phyloP scores from a whole-genome alignment of 352 stramenopile genomes.

The Phytophthora sp. region DNA sequence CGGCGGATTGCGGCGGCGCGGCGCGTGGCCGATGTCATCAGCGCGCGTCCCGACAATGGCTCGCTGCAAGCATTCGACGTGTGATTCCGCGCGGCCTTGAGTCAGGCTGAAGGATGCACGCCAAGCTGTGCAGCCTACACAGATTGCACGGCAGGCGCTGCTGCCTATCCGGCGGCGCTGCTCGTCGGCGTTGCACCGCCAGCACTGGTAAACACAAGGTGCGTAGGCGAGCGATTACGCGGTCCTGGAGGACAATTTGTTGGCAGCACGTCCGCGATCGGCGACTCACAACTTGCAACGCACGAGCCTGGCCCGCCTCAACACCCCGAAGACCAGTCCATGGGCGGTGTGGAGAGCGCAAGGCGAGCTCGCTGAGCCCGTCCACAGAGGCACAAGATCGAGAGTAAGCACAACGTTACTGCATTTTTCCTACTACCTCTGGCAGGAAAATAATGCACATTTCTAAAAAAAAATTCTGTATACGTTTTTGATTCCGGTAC shows the following conservation, averaged over 20 bases:
- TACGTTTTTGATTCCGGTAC: background rate
- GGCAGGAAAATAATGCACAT: background rate
- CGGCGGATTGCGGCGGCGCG: conserved; percentile 11
- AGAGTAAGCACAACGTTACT: background rate
- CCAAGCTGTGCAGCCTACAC: background rate
- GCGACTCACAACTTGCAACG: no score
- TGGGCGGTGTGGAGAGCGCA: conserved; percentile 1
- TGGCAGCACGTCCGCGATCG: no score
- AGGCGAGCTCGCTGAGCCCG: conserved; percentile 11
- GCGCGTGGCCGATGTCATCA: conserved; percentile 14
- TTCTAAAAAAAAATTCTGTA: no score
- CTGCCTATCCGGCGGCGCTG: no score
- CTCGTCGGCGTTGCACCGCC: no score
- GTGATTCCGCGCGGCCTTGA: background rate
- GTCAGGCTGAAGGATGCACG: background rate
- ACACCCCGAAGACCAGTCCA: conserved; percentile 7
- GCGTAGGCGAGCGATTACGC: no score
- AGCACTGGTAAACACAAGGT: no score
- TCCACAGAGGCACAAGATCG: conserved; percentile 1
- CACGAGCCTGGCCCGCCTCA: background rate
- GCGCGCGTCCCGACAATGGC: background rate
- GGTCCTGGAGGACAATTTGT: no score
- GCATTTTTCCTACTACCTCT: conserved; percentile 5
- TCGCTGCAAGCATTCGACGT: background rate
- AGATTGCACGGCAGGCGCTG: no score